Conservation (phyloP, 805 yeast species). For the Cyberlindnera bimundalis region DNA sequence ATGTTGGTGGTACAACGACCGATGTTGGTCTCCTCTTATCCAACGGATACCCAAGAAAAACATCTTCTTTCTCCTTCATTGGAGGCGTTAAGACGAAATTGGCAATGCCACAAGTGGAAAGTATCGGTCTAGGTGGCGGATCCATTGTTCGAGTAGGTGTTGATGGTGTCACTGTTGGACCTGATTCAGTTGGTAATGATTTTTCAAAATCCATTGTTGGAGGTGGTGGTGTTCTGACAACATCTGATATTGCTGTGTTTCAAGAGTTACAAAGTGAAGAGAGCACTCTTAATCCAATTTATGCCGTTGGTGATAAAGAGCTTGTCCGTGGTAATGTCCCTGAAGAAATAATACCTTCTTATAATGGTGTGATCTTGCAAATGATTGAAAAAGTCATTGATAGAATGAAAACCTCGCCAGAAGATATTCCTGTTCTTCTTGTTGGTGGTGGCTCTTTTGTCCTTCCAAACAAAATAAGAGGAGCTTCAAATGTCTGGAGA, state of each 20-base stretch:
- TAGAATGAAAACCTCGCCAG: slow-evolving; percentile 41
- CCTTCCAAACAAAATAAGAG: slow-evolving; percentile 35
- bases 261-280: slow-evolving; percentile 12
- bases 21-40: slow-evolving; percentile 45
- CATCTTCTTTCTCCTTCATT: slow-evolving; percentile 40
- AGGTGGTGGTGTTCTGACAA: slow-evolving; percentile 40
- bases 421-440: slow-evolving; percentile 39
- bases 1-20: slow-evolving; percentile 50
- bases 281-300: slow-evolving; percentile 13
- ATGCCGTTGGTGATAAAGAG: slow-evolving; percentile 29
- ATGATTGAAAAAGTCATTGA: slow-evolving; percentile 38
- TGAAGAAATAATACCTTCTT: slow-evolving; percentile 17
- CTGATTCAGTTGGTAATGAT: slow-evolving; percentile 48
- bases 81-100: slow-evolving; percentile 49
- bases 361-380: slow-evolving; percentile 11
- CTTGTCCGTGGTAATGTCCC: slow-evolving; percentile 26
- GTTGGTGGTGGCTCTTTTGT: slow-evolving; percentile 53
- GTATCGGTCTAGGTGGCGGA: slow-evolving; percentile 51
- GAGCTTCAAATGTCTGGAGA: slow-evolving; percentile 42
- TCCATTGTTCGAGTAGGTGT: slow-evolving; percentile 35
- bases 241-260: slow-evolving; percentile 37
- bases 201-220: slow-evolving; percentile 35
- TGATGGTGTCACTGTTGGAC: slow-evolving; percentile 38
- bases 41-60: slow-evolving; percentile 45
- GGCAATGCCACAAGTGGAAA: slow-evolving; percentile 49